Evolutionary conservation across 371 early-diverging fungal species (phyloP), one percentile per base, ranked within the genome.

Genomic region (Phascolomyces articulosus): DNA sequence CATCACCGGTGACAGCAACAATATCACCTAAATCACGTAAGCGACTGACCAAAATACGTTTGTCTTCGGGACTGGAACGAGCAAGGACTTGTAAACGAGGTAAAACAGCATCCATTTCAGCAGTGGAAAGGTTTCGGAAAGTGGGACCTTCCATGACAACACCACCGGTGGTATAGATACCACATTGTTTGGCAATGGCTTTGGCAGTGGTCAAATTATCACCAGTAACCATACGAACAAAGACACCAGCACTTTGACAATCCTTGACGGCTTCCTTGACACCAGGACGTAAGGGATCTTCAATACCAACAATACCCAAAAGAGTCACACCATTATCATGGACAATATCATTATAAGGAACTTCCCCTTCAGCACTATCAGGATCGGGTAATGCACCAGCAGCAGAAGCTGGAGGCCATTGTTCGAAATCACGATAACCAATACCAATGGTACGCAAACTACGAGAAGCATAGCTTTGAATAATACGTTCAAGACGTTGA

Each of bases 171-270:
- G 78, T 85, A 60, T 85, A 84, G 64, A 92, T 91, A 38, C 86
- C 86, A 56, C 87, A 86, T 67, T 90, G 84, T 21, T 76, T 84
- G 44, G 91, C 93, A 67, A 92, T 89, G 20, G 84, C 78, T 64
- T 80, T 80, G 21, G 93, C 91, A 4, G 89, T 91, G 21, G 80
- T 62, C 53, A 90, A 57, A 65, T 90, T 88, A 70, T 92, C 93
- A 58, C 93, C 93, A 26, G 93, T 92, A 18, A 94, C 91, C 93
- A 93, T 94, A 8, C 90, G 87, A 23, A 94, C 90, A 67, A 84
- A 73, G 7, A 93, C 89, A 60, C 94, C 93, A 31, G 93, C 94
- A 27, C 79, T 71, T 65, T 87, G 83, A 62, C 88, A 91, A 20
- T 67, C 72, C 41, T 70, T 60, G 28, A 91, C 89, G 40, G 90